A percentile compares a stretch with the other conserved stretches of the same genome.
These are phyloP conservation scores for Penicillium roqueforti DNA, from an alignment of 495 filamentous ascomycete species.

Conservation along the genomic window DNA sequence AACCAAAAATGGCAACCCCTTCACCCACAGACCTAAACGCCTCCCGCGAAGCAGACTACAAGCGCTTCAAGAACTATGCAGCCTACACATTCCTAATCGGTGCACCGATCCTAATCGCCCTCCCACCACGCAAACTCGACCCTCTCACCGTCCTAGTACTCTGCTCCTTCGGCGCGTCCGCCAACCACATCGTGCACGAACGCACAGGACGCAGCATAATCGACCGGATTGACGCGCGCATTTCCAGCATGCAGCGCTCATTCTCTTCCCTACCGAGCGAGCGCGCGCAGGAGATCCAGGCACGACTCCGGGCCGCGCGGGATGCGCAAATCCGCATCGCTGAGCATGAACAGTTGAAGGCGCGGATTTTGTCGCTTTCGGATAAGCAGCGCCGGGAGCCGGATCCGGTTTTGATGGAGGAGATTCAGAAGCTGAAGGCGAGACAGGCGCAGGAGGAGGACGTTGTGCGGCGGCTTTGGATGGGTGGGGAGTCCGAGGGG, in stretches of 20 bases:
- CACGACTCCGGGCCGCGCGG: slow-evolving; percentile 33
- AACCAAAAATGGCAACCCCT: slow-evolving; percentile 15
- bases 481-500: slow-evolving; percentile 57
- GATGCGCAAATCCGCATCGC: slow-evolving; percentile 25
- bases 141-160: slow-evolving; percentile 55
- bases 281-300: slow-evolving; percentile 51
- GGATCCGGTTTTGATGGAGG: slow-evolving; percentile 18
- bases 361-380: slow-evolving; percentile 17
- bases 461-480: slow-evolving; percentile 56
- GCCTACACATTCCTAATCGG: slow-evolving; percentile 61
- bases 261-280: slow-evolving; percentile 48
- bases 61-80: slow-evolving; percentile 53
- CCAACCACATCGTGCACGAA: slow-evolving; percentile 57
- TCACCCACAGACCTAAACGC: slow-evolving; percentile 2
- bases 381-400: slow-evolving; percentile 22
- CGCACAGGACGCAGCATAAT: slow-evolving; percentile 52
- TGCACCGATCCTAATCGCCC: slow-evolving; percentile 63
- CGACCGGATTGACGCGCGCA: slow-evolving; percentile 40
- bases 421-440: slow-evolving; percentile 41
- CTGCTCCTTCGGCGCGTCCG: slow-evolving; percentile 55
- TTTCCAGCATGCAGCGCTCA: slow-evolving; percentile 13
- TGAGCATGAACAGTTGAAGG: slow-evolving; percentile 21
- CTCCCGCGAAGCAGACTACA: slow-evolving; percentile 42
- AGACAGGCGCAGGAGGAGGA: slow-evolving; percentile 34
- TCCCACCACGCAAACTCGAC: slow-evolving; percentile 79